Evolutionary conservation across 1,139 yeast species (phyloP).

Genomic region (Hansenula sp.): DNA sequence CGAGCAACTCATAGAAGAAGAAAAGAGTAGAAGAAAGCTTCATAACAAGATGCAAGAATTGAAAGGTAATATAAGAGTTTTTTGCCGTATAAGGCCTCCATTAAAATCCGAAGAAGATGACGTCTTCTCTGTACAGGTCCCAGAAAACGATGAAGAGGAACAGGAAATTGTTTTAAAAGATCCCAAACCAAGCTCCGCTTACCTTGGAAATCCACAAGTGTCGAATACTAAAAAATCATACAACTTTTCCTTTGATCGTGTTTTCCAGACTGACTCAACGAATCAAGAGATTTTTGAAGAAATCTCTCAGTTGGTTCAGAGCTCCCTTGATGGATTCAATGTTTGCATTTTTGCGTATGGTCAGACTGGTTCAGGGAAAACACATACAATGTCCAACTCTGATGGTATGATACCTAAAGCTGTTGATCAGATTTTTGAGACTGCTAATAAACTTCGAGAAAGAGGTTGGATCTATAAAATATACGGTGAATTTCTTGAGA

Average conservation of each 20-base stretch:
- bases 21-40: slow-evolving; percentile 52
- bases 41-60: slow-evolving; percentile 80
- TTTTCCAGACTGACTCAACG: slow-evolving; percentile 51
- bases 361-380: slow-evolving; percentile 96
- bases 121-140: slow-evolving; percentile 37
- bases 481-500: slow-evolving; percentile 80
- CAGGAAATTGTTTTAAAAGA: slow-evolving; percentile 39
- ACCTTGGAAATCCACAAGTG: slow-evolving; percentile 1
- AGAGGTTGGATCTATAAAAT: slow-evolving; percentile 64
- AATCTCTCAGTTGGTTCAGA: slow-evolving; percentile 80
- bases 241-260: slow-evolving; percentile 70
- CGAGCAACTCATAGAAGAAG: slow-evolving; percentile 39
- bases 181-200: slow-evolving; percentile 11
- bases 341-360: slow-evolving; percentile 97
- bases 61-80: slow-evolving; percentile 90
- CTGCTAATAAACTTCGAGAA: slow-evolving; percentile 44
- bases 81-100: slow-evolving; percentile 77
- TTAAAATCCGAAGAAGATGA: slow-evolving; percentile 21
- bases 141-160: slow-evolving; percentile 51
- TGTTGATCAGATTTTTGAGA: slow-evolving; percentile 63
- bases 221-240: slow-evolving; percentile 19
- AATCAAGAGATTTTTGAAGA: slow-evolving; percentile 76
- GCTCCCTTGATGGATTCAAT: slow-evolving; percentile 85
- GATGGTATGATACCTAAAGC: slow-evolving; percentile 87
- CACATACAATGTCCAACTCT: slow-evolving; percentile 77